Percentiles rank a stretch among this genome's conserved stretches.
Evolutionary conservation across 2,329 filamentous ascomycete genomes (phyloP).

Genomic region (Penicillium sp.): DNA sequence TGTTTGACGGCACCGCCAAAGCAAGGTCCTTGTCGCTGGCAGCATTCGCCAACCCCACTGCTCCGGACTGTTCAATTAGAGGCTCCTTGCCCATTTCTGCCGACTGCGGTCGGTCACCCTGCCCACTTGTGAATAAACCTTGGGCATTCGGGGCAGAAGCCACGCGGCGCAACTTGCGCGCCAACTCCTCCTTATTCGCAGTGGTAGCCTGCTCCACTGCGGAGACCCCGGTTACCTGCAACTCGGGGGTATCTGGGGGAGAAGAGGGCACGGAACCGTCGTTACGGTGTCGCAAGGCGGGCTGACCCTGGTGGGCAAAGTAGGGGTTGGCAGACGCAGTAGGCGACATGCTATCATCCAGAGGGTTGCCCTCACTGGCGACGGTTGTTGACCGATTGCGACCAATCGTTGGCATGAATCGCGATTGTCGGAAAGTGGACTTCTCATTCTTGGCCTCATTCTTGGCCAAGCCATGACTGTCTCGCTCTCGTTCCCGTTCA

Average conservation of each 20-base stretch:
- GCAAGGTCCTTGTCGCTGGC: constrained; percentile 29
- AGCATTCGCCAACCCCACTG: constrained; percentile 57
- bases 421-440: constrained; percentile 75
- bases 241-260: constrained; percentile 82
- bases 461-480: constrained; percentile 52
- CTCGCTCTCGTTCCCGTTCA: constrained; percentile 37
- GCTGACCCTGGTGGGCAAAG: constrained; percentile 93
- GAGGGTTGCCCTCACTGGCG: constrained; percentile 85
- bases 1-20: constrained; percentile 35
- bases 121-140: constrained; percentile 72
- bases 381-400: constrained; percentile 88
- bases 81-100: constrained; percentile 86
- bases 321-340: constrained; percentile 96
- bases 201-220: constrained; percentile 68
- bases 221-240: constrained; percentile 70
- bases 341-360: constrained; percentile 86
- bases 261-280: constrained; percentile 90
- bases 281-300: constrained; percentile 90
- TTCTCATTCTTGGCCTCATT: constrained; percentile 66
- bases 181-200: constrained; percentile 89
- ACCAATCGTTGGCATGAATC: constrained; percentile 84
- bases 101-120: constrained; percentile 73
- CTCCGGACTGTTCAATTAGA: constrained; percentile 59
- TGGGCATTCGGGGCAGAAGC: constrained; percentile 97
- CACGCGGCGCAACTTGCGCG: constrained; percentile 86